phyloP scores from a whole-genome alignment of 129 eudicot species.

The Flaveria linearis region DNA sequence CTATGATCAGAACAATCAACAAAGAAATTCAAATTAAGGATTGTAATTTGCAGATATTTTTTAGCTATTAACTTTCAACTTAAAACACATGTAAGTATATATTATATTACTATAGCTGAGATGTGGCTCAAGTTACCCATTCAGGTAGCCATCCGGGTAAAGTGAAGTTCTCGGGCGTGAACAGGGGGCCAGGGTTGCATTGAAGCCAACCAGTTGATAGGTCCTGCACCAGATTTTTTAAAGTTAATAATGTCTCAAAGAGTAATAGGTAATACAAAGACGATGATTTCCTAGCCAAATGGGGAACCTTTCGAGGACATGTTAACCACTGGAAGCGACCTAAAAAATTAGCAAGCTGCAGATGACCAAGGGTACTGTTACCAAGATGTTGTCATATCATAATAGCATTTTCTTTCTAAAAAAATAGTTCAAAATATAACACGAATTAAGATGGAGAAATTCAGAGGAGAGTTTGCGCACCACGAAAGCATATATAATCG shows the following conservation, averaged over 20 bases:
- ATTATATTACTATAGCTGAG: constrained; percentile 12
- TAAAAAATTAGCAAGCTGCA: constrained; percentile 86
- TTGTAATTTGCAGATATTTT: background rate
- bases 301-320: constrained; percentile 82
- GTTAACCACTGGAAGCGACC: constrained; percentile 92
- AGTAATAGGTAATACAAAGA: constrained; percentile 9
- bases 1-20: background rate
- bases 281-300: constrained; percentile 11
- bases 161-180: constrained; percentile 60
- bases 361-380: constrained; percentile 25
- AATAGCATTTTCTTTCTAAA: constrained; percentile 8
- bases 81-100: background rate
- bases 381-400: constrained; percentile 18
- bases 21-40: background rate
- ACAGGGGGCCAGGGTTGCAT: constrained; percentile 87
- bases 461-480: constrained; percentile 46
- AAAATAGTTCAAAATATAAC: background rate
- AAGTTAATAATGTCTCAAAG: constrained; percentile 14
- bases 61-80: constrained; percentile 15
- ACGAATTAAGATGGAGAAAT: background rate
- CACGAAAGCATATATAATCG: constrained; percentile 85
- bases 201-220: constrained; percentile 97
- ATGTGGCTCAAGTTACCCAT: constrained; percentile 55
- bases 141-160: constrained; percentile 72
- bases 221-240: constrained; percentile 54